phyloP scores from a whole-genome alignment of 768 basidiomycete genomes.

The Arthromyces matolae region DNA sequence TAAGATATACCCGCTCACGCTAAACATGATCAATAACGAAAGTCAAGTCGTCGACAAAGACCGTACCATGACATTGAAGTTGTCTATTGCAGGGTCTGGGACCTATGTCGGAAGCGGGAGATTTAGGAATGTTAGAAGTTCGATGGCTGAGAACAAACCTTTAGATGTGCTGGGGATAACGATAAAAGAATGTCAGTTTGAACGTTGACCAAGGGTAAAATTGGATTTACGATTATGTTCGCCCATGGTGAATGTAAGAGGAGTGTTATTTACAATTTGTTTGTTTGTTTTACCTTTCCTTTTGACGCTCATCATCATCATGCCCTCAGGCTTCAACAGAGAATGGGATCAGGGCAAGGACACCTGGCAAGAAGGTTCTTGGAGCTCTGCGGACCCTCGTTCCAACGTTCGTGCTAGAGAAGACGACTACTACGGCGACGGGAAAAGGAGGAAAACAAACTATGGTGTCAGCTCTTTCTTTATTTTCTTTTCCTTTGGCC shows the following conservation, averaged over 20 bases:
- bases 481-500: neutral
- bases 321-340: constrained; percentile 79
- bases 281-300: constrained; percentile 36
- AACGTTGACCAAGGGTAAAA: too few species aligned
- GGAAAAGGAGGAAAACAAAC: constrained; percentile 78
- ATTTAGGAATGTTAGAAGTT: neutral
- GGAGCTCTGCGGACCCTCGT: constrained; percentile 39
- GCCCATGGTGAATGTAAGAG: constrained; percentile 45
- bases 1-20: constrained; percentile 83
- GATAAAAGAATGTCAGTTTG: too few species aligned
- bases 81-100: constrained; percentile 56
- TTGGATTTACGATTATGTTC: constrained; percentile 52
- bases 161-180: constrained; percentile 49
- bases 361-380: constrained; percentile 43
- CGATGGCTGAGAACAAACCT: constrained; percentile 33
- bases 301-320: constrained; percentile 34
- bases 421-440: constrained; percentile 65
- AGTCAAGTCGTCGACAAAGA: too few species aligned
- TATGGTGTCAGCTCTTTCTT: constrained; percentile 41
- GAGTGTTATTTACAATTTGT: constrained; percentile 28
- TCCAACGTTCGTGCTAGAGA: constrained; percentile 54
- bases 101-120: constrained; percentile 23
- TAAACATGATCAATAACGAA: constrained; percentile 24
- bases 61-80: constrained; percentile 51
- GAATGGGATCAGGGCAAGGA: constrained; percentile 87